These are phyloP conservation scores for Auriscalpium microsporum DNA, from an alignment of 768 basidiomycete species.

Conservation along the genomic window DNA sequence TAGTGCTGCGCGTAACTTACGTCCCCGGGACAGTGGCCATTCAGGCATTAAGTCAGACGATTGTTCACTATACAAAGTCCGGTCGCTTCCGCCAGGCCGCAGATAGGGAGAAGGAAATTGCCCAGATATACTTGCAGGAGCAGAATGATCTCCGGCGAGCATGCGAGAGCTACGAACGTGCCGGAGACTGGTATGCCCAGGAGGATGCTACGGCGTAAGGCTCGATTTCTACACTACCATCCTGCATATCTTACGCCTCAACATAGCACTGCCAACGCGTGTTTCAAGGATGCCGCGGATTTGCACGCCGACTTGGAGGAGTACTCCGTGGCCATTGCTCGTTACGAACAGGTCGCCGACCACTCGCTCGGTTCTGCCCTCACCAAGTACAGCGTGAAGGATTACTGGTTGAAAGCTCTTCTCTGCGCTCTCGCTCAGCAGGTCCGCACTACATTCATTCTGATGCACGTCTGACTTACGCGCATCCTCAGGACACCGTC, in stretches of 20 bases:
- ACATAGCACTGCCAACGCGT: conserved; percentile 84
- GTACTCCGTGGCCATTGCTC: conserved; percentile 75
- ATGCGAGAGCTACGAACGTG: conserved; percentile 84
- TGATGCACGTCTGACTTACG: not conserved
- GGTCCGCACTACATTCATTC: conserved; percentile 38
- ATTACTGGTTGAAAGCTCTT: conserved; percentile 85
- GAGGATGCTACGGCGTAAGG: conserved; percentile 95
- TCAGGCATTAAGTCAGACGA: conserved; percentile 76
- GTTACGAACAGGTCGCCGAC: conserved; percentile 85
- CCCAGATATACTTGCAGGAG: conserved; percentile 85
- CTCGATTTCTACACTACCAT: not conserved
- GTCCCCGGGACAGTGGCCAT: conserved; percentile 61
- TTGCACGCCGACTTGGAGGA: conserved; percentile 85
- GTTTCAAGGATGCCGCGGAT: conserved; percentile 95
- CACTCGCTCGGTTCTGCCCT: conserved; percentile 71
- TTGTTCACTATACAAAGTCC: conserved; percentile 68
- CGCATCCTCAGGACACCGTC: conserved; percentile 62
- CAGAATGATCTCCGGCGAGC: conserved; percentile 72
- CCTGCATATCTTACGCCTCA: not conserved
- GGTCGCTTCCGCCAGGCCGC: conserved; percentile 97
- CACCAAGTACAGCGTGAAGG: conserved; percentile 98
- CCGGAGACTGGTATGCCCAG: conserved; percentile 96
- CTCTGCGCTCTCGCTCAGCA: conserved; percentile 84
- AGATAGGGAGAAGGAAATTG: conserved; percentile 96
- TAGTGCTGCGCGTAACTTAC: not conserved